Evolutionary conservation across 2,329 filamentous ascomycete species (phyloP).

Genomic region (Nigrospora sphaerica): DNA sequence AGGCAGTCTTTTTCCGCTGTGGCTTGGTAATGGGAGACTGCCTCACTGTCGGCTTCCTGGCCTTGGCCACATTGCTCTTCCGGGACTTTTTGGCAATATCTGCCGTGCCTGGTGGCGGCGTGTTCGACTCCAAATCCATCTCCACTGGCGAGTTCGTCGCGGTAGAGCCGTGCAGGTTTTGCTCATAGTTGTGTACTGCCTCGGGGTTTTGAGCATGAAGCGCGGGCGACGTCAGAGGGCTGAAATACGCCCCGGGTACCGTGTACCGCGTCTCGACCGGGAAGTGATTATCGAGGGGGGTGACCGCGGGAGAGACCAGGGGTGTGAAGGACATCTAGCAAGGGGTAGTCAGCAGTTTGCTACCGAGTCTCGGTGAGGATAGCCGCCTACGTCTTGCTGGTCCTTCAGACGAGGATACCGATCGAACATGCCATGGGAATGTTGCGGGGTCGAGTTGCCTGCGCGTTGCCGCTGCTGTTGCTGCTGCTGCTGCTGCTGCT

Average conservation of each 20-base stretch:
- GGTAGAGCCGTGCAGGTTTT: constrained; percentile 29
- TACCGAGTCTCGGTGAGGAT: constrained; percentile 7
- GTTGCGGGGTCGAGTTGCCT: constrained; percentile 39
- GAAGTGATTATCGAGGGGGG: constrained; percentile 68
- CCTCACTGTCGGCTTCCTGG: constrained; percentile 49
- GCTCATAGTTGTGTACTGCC: constrained; percentile 35
- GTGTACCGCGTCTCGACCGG: constrained; percentile 51
- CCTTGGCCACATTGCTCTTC: constrained; percentile 44
- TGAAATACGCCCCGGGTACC: constrained; percentile 70
- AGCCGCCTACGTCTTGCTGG: constrained; percentile 36
- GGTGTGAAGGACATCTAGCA: constrained; percentile 69
- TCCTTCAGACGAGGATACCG: constrained; percentile 61
- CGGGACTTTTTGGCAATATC: constrained; percentile 45
- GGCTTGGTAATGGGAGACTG: constrained; percentile 70
- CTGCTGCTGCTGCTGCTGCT: constrained; percentile 1
- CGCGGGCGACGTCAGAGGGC: constrained; percentile 74
- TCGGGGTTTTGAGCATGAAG: constrained; percentile 62
- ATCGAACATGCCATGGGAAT: constrained; percentile 59
- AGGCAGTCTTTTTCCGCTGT: constrained; percentile 43
- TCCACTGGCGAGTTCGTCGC: constrained; percentile 49
- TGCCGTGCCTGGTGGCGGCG: constrained; percentile 30
- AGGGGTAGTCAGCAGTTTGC: constrained; percentile 13
- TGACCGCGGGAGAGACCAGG: constrained; percentile 77
- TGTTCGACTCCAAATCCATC: constrained; percentile 43
- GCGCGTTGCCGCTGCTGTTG: not conserved